These are phyloP conservation scores for Diaporthe vexans DNA, from an alignment of 2,329 filamentous ascomycete genomes.

Conservation along the genomic window DNA sequence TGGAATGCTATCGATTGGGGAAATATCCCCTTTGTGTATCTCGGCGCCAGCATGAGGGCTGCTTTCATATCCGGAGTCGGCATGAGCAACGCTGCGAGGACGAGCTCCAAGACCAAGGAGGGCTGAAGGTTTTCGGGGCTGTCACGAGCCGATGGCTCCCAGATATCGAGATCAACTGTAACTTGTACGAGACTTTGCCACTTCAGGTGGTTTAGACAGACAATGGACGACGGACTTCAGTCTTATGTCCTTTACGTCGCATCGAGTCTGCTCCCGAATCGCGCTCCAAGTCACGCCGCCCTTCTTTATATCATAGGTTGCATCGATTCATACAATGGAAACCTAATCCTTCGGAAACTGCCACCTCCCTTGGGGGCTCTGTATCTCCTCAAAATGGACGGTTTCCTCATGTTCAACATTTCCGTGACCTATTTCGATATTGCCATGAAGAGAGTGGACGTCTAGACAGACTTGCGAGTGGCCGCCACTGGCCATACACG, in stretches of 20 bases:
- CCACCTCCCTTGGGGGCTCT: background rate
- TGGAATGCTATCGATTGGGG: slow-evolving; percentile 80
- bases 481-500: background rate
- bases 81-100: slow-evolving; percentile 50
- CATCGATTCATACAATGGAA: background rate
- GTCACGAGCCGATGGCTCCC: too few relatives aligned
- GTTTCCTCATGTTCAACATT: background rate
- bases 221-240: too few relatives aligned
- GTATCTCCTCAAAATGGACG: background rate
- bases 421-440: background rate
- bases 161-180: too few relatives aligned
- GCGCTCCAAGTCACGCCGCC: background rate
- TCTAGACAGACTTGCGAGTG: background rate
- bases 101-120: slow-evolving; percentile 39
- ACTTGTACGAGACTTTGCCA: too few relatives aligned
- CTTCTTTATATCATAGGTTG: background rate
- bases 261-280: too few relatives aligned
- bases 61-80: slow-evolving; percentile 73
- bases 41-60: slow-evolving; percentile 71
- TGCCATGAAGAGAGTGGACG: background rate
- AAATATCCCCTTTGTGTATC: slow-evolving; percentile 79
- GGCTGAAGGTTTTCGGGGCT: background rate
- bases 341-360: too few relatives aligned
- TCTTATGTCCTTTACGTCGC: too few relatives aligned
- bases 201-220: too few relatives aligned